Base-by-base conservation (phyloP, 2,329 filamentous ascomycete genomes). In the Cadophora sp. region DNA sequence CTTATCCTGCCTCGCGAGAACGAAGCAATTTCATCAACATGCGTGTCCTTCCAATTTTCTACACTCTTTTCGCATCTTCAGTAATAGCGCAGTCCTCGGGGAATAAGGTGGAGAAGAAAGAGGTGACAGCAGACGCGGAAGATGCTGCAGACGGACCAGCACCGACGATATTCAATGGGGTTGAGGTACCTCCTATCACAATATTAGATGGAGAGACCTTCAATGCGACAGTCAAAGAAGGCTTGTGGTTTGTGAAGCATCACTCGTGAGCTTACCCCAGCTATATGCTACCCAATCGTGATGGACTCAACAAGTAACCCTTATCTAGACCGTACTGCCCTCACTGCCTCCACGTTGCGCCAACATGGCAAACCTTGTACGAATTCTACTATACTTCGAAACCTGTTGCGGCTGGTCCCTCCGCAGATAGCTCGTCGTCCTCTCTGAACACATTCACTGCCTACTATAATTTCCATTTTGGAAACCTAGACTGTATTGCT, bases 391-490 rank as follows among this genome's bases (percentile, higher is more conserved):
- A 93, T 82, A 97, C 94, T 46, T 96, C 93, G 46, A 90, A 93
- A 75, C 91, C 91, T 19, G 82, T 90, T 12, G 74, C 76, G 27
- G 64, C 74, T 53, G 70, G 68, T 12, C 59, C 71, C 16, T 48
- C 72, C 5, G 64, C 61, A 80, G 84, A 69, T 80, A 60, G 80
- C 26, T 81, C 78, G 74, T 83, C 81, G 75, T 83, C 79, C 73
- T 86, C 82, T 71, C 76, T 81, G 19, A 81, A 86, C 50, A 80
- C 81, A 31, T 97, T 97, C 77, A 89, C 90, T 37, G 85, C 90
- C 65, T 96, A 89, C 79, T 98, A 98, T 81, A 89, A 95, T 80
- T 95, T 97, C 80, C 89, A 92, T 74, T 97, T 99, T 77, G 95
- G 87, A 34, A 88, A 87, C 67, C 81, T 99, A 72, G 93, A 99